phyloP scores from a whole-genome alignment of 108 stramenopile species.

The Mayamaea pseudoterrestris region DNA sequence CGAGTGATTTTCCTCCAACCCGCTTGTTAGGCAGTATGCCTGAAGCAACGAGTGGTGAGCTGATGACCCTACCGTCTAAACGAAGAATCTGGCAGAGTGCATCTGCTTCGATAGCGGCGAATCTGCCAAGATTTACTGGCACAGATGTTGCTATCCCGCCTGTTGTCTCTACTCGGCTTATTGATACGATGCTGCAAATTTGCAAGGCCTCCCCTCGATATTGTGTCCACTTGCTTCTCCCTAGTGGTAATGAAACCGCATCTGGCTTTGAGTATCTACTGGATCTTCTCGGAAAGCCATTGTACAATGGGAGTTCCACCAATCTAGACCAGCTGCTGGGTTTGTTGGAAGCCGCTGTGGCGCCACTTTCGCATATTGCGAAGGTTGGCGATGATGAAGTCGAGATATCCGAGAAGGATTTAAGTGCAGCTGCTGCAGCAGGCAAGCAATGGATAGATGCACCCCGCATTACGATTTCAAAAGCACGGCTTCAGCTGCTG shows the following conservation, averaged over 20 bases:
- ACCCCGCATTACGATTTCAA: constrained; percentile 51
- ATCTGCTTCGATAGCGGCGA: constrained; percentile 60
- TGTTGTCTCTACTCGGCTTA: constrained; percentile 60
- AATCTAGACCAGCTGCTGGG: constrained; percentile 70
- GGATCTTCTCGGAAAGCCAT: constrained; percentile 49
- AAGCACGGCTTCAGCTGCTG: constrained; percentile 44
- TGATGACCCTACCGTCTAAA: too few species aligned
- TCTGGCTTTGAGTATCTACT: constrained; percentile 49
- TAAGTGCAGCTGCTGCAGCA: constrained; percentile 29
- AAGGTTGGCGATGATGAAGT: constrained; percentile 37
- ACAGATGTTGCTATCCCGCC: constrained; percentile 39
- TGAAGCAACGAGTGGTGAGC: too few species aligned
- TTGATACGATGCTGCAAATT: constrained; percentile 37
- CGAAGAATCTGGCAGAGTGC: too few species aligned
- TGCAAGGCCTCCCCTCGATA: constrained; percentile 56
- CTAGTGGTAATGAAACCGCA: not conserved
- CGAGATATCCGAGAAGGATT: constrained; percentile 36
- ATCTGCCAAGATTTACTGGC: constrained; percentile 50
- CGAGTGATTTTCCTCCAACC: constrained; percentile 52
- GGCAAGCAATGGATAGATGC: constrained; percentile 68
- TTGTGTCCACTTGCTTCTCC: constrained; percentile 34
- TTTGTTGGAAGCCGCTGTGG: constrained; percentile 51
- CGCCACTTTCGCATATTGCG: constrained; percentile 67
- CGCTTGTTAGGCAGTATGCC: constrained; percentile 60
- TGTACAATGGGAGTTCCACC: constrained; percentile 49